Evolutionary conservation across 116 monocot species (phyloP).

Genomic region (Iris pallida): DNA sequence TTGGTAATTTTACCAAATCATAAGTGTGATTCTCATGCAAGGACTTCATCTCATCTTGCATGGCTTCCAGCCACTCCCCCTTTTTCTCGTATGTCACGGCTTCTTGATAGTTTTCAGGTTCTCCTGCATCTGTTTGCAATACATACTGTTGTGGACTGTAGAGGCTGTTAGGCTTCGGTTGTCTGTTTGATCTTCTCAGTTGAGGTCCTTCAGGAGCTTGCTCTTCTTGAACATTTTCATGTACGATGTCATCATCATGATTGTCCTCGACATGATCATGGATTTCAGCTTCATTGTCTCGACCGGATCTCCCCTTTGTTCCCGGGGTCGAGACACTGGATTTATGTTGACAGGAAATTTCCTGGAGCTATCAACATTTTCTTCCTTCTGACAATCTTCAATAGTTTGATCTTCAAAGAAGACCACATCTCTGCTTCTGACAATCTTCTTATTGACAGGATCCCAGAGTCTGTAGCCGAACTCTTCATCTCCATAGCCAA

Average conservation of each 20-base stretch:
- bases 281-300: too few relatives aligned
- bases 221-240: background rate
- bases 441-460: background rate
- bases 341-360: too few relatives aligned
- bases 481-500: background rate
- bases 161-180: background rate
- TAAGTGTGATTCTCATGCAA: background rate
- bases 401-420: background rate
- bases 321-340: too few relatives aligned
- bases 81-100: background rate
- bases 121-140: background rate
- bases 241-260: background rate
- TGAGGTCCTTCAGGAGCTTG: background rate
- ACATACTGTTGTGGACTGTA: background rate
- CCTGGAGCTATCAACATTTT: background rate
- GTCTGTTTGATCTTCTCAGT: background rate
- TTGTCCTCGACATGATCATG: background rate
- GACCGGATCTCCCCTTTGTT: too few relatives aligned
- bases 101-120: background rate
- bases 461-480: background rate
- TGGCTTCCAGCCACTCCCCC: background rate
- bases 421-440: background rate
- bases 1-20: background rate
- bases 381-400: background rate
- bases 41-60: slow-evolving; percentile 1